Conservation (phyloP, 2,329 filamentous ascomycete genomes). For the Cercospora sp. region DNA sequence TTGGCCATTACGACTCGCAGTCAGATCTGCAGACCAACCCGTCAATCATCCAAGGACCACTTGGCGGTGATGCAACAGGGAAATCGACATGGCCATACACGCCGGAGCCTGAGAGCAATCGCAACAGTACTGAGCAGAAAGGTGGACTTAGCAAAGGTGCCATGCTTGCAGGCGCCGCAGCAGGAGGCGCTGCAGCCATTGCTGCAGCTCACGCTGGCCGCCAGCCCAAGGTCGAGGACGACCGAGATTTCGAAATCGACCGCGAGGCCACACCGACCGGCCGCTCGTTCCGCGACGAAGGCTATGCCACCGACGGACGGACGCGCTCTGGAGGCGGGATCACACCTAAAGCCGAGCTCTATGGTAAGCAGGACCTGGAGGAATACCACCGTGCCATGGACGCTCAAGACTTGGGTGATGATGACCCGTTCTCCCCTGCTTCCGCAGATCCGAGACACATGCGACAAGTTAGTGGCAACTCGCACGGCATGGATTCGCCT, state of each 20-base stretch:
- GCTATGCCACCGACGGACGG: conserved; percentile 79
- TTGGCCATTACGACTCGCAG: conserved; percentile 62
- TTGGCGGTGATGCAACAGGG: conserved; percentile 60
- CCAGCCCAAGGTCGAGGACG: conserved; percentile 39
- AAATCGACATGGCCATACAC: conserved; percentile 45
- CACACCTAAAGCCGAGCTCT: conserved; percentile 47
- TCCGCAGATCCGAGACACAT: conserved; percentile 52
- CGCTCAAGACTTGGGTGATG: conserved; percentile 40
- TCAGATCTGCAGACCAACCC: conserved; percentile 80
- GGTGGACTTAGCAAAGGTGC: conserved; percentile 24
- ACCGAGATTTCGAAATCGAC: conserved; percentile 29
- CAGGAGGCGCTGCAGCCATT: conserved; percentile 32
- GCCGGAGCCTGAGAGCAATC: conserved; percentile 31
- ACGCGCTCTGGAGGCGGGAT: conserved; percentile 48
- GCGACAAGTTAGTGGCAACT: conserved; percentile 81
- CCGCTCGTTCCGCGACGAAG: conserved; percentile 73
- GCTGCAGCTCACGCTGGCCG: conserved; percentile 36
- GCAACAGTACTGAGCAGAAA: conserved; percentile 23
- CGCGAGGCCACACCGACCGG: conserved; percentile 49
- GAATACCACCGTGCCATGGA: conserved; percentile 55
- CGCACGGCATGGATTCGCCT: conserved; percentile 85
- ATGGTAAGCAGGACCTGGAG: conserved; percentile 59
- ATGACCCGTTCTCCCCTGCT: conserved; percentile 64
- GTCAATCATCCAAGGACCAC: conserved; percentile 74
- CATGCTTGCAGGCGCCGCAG: conserved; percentile 29